Evolutionary conservation across 2,329 filamentous ascomycete genomes (phyloP).

Genomic region (Alternaria consortialis): DNA sequence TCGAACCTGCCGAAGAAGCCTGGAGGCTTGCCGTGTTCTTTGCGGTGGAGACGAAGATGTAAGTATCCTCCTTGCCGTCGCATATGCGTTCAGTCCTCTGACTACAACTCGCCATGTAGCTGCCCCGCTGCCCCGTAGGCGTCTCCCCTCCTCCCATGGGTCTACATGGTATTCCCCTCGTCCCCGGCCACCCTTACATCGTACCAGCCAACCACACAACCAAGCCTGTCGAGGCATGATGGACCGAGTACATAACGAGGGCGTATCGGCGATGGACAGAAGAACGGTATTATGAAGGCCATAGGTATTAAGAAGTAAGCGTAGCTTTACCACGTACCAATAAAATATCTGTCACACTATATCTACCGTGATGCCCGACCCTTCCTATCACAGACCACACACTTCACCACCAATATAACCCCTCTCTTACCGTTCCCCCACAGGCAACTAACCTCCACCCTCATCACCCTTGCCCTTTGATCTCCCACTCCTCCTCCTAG

Average conservation of each 20-base stretch:
- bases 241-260: not conserved
- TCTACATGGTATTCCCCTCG: not conserved
- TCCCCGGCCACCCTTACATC: not conserved
- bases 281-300: not conserved
- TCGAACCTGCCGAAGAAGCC: not conserved
- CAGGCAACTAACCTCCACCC: not conserved
- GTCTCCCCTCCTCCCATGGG: not conserved
- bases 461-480: not conserved
- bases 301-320: not conserved
- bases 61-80: not conserved
- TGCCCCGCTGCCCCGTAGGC: not conserved
- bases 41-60: not conserved
- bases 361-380: not conserved
- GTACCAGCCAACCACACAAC: not conserved
- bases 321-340: not conserved
- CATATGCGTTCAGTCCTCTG: too few species aligned
- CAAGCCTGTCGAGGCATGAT: too few species aligned
- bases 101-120: not conserved
- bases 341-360: not conserved
- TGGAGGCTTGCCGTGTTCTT: not conserved
- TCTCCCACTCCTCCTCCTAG: slow-evolving; percentile 25
- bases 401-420: not conserved
- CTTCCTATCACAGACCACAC: not conserved
- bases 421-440: not conserved
- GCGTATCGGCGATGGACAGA: not conserved